These are phyloP conservation scores for Agaricales sp. DNA, from an alignment of 1,284 basidiomycete species.

Conservation along the genomic window DNA sequence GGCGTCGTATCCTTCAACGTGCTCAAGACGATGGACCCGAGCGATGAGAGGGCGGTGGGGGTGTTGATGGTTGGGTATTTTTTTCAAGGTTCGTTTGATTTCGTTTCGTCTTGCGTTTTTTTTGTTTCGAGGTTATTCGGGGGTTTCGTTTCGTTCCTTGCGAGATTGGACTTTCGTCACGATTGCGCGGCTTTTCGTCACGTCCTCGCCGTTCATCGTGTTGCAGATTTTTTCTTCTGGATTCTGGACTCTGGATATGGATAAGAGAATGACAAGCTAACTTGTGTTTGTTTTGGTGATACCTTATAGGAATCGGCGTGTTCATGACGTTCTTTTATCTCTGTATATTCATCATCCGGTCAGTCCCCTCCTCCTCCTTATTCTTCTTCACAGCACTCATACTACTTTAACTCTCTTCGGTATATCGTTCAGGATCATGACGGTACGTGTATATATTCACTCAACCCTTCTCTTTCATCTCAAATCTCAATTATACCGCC, in stretches of 20 bases:
- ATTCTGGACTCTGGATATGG: too few relatives aligned
- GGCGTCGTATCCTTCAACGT: slow-evolving; percentile 39
- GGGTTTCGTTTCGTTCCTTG: background rate
- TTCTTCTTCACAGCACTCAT: background rate
- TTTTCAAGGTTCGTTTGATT: slow-evolving; percentile 30
- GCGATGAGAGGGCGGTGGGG: slow-evolving; percentile 27
- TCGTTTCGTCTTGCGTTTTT: background rate
- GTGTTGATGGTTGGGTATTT: slow-evolving; percentile 34
- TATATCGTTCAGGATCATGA: slow-evolving; percentile 34
- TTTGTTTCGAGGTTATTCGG: too few relatives aligned
- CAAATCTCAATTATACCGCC: background rate
- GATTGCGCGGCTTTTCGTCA: too few relatives aligned
- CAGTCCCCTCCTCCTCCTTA: slow-evolving; percentile 11
- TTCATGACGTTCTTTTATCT: slow-evolving; percentile 44
- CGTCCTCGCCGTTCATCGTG: too few relatives aligned
- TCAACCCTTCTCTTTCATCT: background rate
- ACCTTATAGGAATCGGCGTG: slow-evolving; percentile 28
- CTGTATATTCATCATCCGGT: slow-evolving; percentile 38
- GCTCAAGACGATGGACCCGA: slow-evolving; percentile 25
- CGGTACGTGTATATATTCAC: slow-evolving; percentile 17
- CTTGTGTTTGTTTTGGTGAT: too few relatives aligned
- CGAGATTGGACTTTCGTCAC: too few relatives aligned
- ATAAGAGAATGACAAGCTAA: too few relatives aligned
- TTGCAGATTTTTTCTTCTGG: slow-evolving; percentile 4
- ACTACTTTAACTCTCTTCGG: slow-evolving; percentile 6